Base-by-base conservation (phyloP, 306 rosid genomes). In the Sphenostylis stenocarpa region DNA sequence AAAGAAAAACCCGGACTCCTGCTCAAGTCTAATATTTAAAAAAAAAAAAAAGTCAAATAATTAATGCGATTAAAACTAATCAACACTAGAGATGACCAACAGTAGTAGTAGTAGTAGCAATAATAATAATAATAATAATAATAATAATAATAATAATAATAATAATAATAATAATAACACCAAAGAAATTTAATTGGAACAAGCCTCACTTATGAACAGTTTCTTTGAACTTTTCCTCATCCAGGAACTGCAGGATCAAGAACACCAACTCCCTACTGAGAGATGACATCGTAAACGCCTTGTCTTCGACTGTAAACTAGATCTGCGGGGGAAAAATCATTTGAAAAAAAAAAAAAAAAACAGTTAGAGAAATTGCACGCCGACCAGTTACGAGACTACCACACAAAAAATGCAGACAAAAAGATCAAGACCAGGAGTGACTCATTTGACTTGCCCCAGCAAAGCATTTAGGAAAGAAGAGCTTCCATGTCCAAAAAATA, bases 181-280 rank as follows among this genome's bases (percentile, higher is more conserved):
- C 58, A 64, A 51, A 21, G 36, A 75, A 76, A 80, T 33, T 38
- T 8, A 38, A 38, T 8, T 38, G 96, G 85, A 79, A 48, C 15
- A 58, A 81, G 72, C 90, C 88, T 86, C 89, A 95, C 99, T 88
- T 95, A 76, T 95, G 99, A 82, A 95, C 97, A 76, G 99, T 92
- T 88, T 95, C 99, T 70, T 95, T 95, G 82, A 95, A 95, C 86
- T 95, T 95, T 82, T 92, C 99, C 87, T 95, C 99, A 76, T 95
- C 99, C 17, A 95, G 92, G 83, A 95, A 92, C 91, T 95, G 99
- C 82, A 95, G 86, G 91, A 95, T 95, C 93, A 95, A 80, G 92
- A 95, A 95, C 90, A 95, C 99, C 78, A 95, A 85, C 87, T 95
- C 99, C 75, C 97, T 92, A 70, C 99, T 95, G 49, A 95, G 97